Evolutionary conservation across 2,329 filamentous ascomycete species (phyloP), one percentile per base, ranked within the genome.

Genomic region (Bipolaris victoriae): DNA sequence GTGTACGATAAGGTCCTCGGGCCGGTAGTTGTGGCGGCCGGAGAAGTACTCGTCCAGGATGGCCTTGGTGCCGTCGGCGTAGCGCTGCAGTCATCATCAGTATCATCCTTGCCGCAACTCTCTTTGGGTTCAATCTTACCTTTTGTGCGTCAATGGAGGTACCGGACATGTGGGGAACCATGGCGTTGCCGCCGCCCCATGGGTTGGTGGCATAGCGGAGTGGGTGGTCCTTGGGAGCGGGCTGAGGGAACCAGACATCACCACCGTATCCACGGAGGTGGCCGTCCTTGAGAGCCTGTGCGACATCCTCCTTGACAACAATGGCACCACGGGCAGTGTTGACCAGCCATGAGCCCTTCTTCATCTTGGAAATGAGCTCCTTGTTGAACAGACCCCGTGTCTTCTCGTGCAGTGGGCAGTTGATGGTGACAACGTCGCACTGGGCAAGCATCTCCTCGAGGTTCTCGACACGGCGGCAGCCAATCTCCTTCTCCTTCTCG

Each of bases 261-360:
- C 91, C 91, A 65, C 83, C 91, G 82, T 96, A 96, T 67, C 91
- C 91, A 73, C 90, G 89, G 75, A 96, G 90, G 80, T 98, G 93
- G 73, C 95, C 95, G 33, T 84, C 86, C 84, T 94, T 92, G 78
- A 99, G 87, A 48, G 95, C 95, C 26, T 90, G 93, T 63, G 95
- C 95, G 55, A 99, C 95, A 70, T 98, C 95, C 82, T 98, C 94
- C 88, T 98, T 98, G 82, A 98, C 94, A 71, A 99, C 93, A 77
- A 99, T 99, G 80, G 95, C 95, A 74, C 95, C 95, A 79, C 95
- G 95, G 70, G 95, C 95, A 33, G 95, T 99, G 89, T 99, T 99
- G 83, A 99, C 83, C 77, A 99, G 90, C 91, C 95, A 98, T 39
- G 92, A 90, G 73, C 92, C 93, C 79, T 89, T 90, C 91, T 98